Evolutionary conservation across 208 protist genomes (phyloP), one percentile per base, ranked within the genome.

Genomic region (Leishmania turanica): DNA sequence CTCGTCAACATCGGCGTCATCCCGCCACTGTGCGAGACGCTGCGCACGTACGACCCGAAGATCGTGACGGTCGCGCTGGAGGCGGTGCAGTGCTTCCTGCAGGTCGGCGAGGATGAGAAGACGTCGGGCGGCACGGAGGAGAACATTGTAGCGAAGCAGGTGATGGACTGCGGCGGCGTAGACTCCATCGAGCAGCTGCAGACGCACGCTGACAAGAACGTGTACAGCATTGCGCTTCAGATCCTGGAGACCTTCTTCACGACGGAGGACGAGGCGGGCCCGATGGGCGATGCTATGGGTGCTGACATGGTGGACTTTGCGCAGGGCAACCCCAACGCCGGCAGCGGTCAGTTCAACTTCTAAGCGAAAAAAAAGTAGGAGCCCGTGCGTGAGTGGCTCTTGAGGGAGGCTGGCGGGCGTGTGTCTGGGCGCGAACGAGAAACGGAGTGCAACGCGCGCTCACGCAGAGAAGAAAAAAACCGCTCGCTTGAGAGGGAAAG

Each of bases 61-160:
- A 98, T 99, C 77, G 85, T 99, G 31, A 95, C 82, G 24, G 95
- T 99, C 4, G 92, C 97, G 1, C 93, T 99, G 21, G 98, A 99
- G 87, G 98, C 96, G 11, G 78, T 99, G n/a, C 94, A 98, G 81
- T 98, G 98, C 79, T 98, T 99, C 82, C 94, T 99, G 31, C 85
- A 92, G 68, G 54, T 91, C 69, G 95, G 90, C 24, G 89, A 93
- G 73, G 89, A 96, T 58, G 87, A 91, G 66, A 84, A 84, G 78
- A 82, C 72, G 21, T 49, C 82, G 13, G 89, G 89, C 34, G 45
- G 66, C 15, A 87, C 58, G 9, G 65, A 78, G 42, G 86, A 89
- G 76, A 98, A 98, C 83, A 71, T 90, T 37, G 90, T 97, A 49
- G 92, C 87, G n/a, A 74, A 92, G 27, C 87, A 88, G 64, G 87